Conservation (phyloP, 208 protist genomes). For the Acanthamoeba rhysodes region DNA sequence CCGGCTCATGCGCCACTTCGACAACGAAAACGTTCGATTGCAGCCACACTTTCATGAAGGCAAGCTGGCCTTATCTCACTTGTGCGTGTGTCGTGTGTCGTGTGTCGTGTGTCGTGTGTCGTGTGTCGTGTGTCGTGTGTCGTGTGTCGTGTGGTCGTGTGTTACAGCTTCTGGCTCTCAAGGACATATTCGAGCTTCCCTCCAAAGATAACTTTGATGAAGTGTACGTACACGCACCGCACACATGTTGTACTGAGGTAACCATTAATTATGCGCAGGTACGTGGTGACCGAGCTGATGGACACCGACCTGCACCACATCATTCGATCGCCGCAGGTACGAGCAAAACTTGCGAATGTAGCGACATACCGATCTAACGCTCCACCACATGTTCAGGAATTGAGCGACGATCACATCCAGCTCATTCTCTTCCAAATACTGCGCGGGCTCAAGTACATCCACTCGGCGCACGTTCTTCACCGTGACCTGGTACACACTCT, state of each 20-base stretch:
- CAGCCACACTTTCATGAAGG: too few species aligned
- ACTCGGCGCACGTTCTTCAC: conserved; percentile 98
- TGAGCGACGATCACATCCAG: conserved; percentile 98
- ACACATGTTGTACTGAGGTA: not conserved
- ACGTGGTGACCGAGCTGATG: conserved; percentile 93
- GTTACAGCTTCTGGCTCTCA: conserved; percentile 12
- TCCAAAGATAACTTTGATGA: not conserved
- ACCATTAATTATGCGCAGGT: conserved; percentile 59
- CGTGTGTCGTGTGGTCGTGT: too few species aligned
- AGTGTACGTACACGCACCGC: not conserved
- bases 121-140: too few species aligned
- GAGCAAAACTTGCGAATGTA: too few species aligned
- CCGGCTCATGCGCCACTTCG: conserved; percentile 95
- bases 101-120: too few species aligned
- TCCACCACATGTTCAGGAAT: conserved; percentile 81
- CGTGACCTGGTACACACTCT: conserved; percentile 92
- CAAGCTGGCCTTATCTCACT: too few species aligned
- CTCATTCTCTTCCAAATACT: conserved; percentile 99
- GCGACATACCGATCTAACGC: too few species aligned
- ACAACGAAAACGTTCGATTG: conserved; percentile 76
- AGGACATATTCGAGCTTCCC: conserved; percentile 62
- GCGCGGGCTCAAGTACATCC: conserved; percentile 95
- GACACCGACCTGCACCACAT: conserved; percentile 99
- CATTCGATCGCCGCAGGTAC: conserved; percentile 93
- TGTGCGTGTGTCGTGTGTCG: too few species aligned